A percentile compares a stretch with the other conserved stretches of the same genome.
These are phyloP conservation scores for Mycena haematopus DNA, from an alignment of 768 basidiomycete species.

Conservation along the genomic window DNA sequence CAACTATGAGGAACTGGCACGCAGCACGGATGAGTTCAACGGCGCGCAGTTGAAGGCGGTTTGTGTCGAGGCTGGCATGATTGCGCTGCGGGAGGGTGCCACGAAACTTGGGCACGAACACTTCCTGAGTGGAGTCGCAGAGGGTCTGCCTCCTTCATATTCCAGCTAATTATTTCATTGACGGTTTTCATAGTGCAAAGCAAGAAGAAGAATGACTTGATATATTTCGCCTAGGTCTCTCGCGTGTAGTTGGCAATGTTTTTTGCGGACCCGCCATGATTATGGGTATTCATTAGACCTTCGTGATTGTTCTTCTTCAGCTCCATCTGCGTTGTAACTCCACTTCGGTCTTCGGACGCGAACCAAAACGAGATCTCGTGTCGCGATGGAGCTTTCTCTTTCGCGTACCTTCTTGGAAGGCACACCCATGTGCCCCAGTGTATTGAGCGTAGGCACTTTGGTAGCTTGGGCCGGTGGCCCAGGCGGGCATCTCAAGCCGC, in stretches of 20 bases:
- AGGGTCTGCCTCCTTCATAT: conserved; percentile 57
- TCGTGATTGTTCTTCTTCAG: background rate
- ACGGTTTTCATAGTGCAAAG: conserved; percentile 77
- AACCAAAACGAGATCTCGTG: background rate
- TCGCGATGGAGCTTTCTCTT: background rate
- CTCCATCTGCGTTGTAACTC: conserved; percentile 9
- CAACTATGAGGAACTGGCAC: conserved; percentile 95
- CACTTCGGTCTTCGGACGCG: conserved; percentile 1
- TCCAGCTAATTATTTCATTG: conserved; percentile 24
- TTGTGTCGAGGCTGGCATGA: conserved; percentile 99
- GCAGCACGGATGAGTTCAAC: conserved; percentile 98
- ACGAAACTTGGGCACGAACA: conserved; percentile 91
- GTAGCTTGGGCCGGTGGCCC: background rate
- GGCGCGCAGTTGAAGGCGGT: conserved; percentile 97
- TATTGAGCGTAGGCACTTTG: background rate
- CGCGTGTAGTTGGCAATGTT: conserved; percentile 9
- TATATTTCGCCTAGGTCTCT: conserved; percentile 82
- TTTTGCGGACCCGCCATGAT: background rate
- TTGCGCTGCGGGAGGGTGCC: conserved; percentile 92
- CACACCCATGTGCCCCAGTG: background rate
- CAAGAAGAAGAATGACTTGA: conserved; percentile 99
- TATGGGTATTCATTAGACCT: background rate
- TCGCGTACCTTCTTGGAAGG: background rate
- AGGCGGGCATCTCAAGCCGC: conserved; percentile 10
- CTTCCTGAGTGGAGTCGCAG: conserved; percentile 90